Conservation (phyloP, 345 rosid genomes). For the Pistacia vera region DNA sequence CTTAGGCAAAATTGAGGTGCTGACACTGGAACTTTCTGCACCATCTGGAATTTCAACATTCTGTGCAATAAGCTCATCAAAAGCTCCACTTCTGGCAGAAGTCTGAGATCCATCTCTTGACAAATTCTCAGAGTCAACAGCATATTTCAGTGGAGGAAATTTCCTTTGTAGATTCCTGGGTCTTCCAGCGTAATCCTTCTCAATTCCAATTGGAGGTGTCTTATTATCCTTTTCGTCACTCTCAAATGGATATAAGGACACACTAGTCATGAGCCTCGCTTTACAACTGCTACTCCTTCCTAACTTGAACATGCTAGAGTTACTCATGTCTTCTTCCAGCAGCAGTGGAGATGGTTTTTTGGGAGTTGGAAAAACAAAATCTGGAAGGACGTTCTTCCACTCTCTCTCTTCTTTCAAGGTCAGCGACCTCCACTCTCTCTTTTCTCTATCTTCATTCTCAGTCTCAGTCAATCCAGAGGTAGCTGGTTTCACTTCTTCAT, state of each 20-base stretch:
- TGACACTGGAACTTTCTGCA: constrained; percentile 17
- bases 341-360: constrained; percentile 39
- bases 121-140: constrained; percentile 23
- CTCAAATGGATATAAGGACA: constrained; percentile 34
- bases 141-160: constrained; percentile 30
- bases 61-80: constrained; percentile 40
- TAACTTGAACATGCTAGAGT: constrained; percentile 44
- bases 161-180: constrained; percentile 38
- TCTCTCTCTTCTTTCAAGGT: constrained; percentile 32
- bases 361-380: constrained; percentile 39
- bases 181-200: constrained; percentile 41
- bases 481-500: constrained; percentile 20
- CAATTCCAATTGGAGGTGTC: constrained; percentile 39
- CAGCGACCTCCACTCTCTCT: constrained; percentile 31
- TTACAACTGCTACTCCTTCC: constrained; percentile 71
- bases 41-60: constrained; percentile 28
- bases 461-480: constrained; percentile 26
- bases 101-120: constrained; percentile 41
- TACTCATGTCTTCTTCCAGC: constrained; percentile 39
- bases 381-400: constrained; percentile 19
- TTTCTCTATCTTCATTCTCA: constrained; percentile 31
- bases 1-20: constrained; percentile 14
- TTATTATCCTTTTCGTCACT: constrained; percentile 32
- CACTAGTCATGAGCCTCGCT: constrained; percentile 42
- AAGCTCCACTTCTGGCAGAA: constrained; percentile 29